Evolutionary conservation across 2,329 filamentous ascomycete species (phyloP), one percentile per base, ranked within the genome.

Genomic region (Venturia carpophila): DNA sequence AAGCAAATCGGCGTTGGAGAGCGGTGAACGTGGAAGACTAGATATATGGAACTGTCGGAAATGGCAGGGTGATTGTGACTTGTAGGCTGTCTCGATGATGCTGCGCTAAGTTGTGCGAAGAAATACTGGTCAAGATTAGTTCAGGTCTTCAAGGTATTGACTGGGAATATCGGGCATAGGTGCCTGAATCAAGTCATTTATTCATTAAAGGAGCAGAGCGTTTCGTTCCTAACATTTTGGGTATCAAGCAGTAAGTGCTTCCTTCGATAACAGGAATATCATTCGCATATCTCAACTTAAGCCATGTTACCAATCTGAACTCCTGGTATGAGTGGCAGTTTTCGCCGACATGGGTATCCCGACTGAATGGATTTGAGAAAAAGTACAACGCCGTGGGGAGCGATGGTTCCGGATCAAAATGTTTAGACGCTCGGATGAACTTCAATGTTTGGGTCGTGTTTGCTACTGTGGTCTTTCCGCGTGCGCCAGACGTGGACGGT

Each of bases 401-500:
- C 5, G 37, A 5, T 39, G 37, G 9, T 41, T 15, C 10, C 9
- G 39, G 39, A 10, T 41, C 4, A 39, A 15, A 15, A 41, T 9
- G 4, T 24, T 52, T 65, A 65, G 27, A 62, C 64, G 41, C 55
- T 61, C 15, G 55, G 55, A 24, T 65, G 37, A 11, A 65, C 64
- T 19, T 60, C 10, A 41, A 65, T 65, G 27, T 75, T 69, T 2
- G 70, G 75, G 21, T 72, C 71, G 7, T 73, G 69, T 21, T 71
- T 68, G n/a, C 69, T 71, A 60, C 74, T 68, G 66, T 68, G 67
- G 65, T 71, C 71, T 41, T 73, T 71, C 15, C 75, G 71, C 43
- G 77, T 77, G 21, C 77, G 73, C 67, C 79, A 74, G 56, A 82
- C 75, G 64, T 81, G 80, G 37, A 83, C 68, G 2, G 76, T 74